Conservation (phyloP, 2,329 filamentous ascomycete species). For the Boeremia exigua region DNA sequence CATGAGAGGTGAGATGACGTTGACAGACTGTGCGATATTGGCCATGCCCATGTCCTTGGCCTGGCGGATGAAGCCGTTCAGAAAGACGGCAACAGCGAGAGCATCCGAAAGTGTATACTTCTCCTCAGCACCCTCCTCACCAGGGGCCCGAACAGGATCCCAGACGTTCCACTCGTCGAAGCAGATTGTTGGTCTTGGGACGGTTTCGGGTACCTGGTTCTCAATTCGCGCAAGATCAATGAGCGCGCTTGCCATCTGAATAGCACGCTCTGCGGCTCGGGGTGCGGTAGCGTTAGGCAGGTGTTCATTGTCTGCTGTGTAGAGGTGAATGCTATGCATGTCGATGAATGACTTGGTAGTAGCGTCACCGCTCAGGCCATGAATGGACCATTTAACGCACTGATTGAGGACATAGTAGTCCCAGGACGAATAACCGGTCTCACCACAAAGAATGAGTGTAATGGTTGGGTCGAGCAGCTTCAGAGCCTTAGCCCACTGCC, state of each 20-base stretch:
- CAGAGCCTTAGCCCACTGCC: slow-evolving; percentile 74
- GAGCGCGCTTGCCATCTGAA: slow-evolving; percentile 70
- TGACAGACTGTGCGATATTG: slow-evolving; percentile 78
- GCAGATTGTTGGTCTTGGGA: slow-evolving; percentile 73
- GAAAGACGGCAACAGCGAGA: slow-evolving; percentile 74
- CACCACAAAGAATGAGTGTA: slow-evolving; percentile 74
- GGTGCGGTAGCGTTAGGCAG: slow-evolving; percentile 60
- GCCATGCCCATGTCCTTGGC: slow-evolving; percentile 76
- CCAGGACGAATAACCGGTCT: slow-evolving; percentile 73
- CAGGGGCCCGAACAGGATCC: slow-evolving; percentile 74
- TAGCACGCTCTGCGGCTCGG: slow-evolving; percentile 73
- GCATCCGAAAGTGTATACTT: slow-evolving; percentile 74
- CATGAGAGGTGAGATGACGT: slow-evolving; percentile 80
- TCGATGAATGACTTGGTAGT: slow-evolving; percentile 65
- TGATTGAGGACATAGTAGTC: slow-evolving; percentile 75
- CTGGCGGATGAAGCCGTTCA: slow-evolving; percentile 79
- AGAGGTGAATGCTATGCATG: slow-evolving; percentile 83
- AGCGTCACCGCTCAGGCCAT: slow-evolving; percentile 55
- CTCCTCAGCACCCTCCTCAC: slow-evolving; percentile 75
- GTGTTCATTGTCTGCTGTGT: slow-evolving; percentile 65
- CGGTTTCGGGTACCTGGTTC: slow-evolving; percentile 64
- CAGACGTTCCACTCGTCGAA: slow-evolving; percentile 89
- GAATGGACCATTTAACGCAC: slow-evolving; percentile 63
- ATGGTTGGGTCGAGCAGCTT: slow-evolving; percentile 74
- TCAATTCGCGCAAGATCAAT: slow-evolving; percentile 78